Percentiles rank a stretch among this genome's conserved stretches.
phyloP scores from a whole-genome alignment of 345 rosid species.

The Xanthoceras sorbifolium region DNA sequence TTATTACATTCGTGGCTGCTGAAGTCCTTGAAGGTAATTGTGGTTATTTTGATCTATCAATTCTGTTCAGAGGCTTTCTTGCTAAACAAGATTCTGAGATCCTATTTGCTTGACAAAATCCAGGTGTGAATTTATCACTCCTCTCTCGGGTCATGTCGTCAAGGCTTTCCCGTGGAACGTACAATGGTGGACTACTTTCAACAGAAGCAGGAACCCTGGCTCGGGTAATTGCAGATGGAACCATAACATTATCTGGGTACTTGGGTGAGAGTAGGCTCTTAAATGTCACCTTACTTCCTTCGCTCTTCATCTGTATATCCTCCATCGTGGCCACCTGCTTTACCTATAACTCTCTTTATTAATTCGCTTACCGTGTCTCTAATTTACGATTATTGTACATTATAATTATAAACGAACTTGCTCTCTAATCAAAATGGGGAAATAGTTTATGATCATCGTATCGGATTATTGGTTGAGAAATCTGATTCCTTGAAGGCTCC shows the following conservation, averaged over 20 bases:
- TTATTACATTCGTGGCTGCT: conserved; percentile 53
- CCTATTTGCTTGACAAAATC: not conserved
- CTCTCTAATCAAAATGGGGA: not conserved
- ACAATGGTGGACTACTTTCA: conserved; percentile 59
- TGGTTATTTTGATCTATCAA: not conserved
- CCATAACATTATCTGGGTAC: conserved; percentile 53
- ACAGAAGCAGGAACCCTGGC: conserved; percentile 67
- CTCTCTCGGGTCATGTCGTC: conserved; percentile 62
- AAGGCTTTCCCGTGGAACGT: conserved; percentile 60
- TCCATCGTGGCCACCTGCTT: conserved; percentile 55
- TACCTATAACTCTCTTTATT: conserved; percentile 56
- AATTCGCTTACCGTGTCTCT: conserved; percentile 10
- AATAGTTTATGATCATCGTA: not conserved
- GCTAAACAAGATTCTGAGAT: too few species aligned
- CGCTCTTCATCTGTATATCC: conserved; percentile 49
- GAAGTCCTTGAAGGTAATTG: conserved; percentile 63
- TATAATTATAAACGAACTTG: not conserved
- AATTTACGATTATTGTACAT: conserved; percentile 7
- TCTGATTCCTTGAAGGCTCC: not conserved
- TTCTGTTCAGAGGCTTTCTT: too few species aligned
- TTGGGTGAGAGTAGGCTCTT: conserved; percentile 42
- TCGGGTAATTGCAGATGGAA: conserved; percentile 64
- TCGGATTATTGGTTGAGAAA: too few species aligned
- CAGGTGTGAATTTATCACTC: conserved; percentile 62
- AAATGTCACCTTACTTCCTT: conserved; percentile 53